Evolutionary conservation across 805 yeast species (phyloP).

Genomic region (Yamadazyma takamatsuzukensis): DNA sequence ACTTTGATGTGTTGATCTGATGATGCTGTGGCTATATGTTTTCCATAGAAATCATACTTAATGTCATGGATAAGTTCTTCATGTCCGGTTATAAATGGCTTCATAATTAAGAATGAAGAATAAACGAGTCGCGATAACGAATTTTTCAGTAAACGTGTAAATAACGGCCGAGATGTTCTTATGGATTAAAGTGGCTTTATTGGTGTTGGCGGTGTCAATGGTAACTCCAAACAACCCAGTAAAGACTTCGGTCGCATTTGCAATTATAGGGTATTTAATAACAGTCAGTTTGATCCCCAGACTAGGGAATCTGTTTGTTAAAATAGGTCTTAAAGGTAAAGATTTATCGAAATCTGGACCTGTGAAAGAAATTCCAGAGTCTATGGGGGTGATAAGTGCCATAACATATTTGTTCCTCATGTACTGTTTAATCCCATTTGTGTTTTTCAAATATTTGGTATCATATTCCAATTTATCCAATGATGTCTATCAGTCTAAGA

Average conservation of each 20-base stretch:
- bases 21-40: slow-evolving; percentile 88
- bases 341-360: slow-evolving; percentile 82
- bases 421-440: slow-evolving; percentile 82
- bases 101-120: slow-evolving; percentile 23
- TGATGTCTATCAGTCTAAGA: slow-evolving; percentile 28
- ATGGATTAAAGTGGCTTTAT: slow-evolving; percentile 8
- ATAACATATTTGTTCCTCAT: slow-evolving; percentile 74
- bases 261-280: slow-evolving; percentile 60
- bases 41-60: slow-evolving; percentile 89
- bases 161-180: not conserved
- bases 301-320: slow-evolving; percentile 61
- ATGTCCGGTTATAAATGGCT: slow-evolving; percentile 85
- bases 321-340: slow-evolving; percentile 78
- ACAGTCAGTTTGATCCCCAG: slow-evolving; percentile 65
- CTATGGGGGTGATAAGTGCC: slow-evolving; percentile 89
- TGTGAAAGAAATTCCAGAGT: slow-evolving; percentile 64
- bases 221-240: slow-evolving; percentile 45
- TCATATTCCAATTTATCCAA: slow-evolving; percentile 37
- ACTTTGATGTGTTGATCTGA: slow-evolving; percentile 93
- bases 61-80: slow-evolving; percentile 90
- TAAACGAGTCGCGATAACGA: not conserved
- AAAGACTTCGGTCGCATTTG: slow-evolving; percentile 61
- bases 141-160: slow-evolving; percentile 1
- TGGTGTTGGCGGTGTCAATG: slow-evolving; percentile 17
- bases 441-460: slow-evolving; percentile 74